These are phyloP conservation scores for Thuja plicata DNA, from an alignment of 83 land plant species.

Conservation along the genomic window DNA sequence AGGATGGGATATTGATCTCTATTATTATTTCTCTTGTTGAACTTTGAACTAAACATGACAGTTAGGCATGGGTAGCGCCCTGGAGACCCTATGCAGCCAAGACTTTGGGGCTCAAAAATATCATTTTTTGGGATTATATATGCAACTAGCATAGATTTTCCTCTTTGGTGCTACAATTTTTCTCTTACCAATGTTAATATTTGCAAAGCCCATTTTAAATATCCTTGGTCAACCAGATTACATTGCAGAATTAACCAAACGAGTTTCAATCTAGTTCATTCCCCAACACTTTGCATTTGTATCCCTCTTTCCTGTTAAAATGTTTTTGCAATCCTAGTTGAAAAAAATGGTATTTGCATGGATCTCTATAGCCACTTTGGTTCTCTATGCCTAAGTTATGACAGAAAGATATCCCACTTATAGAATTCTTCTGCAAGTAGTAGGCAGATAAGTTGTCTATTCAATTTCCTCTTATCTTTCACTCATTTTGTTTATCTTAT, in stretches of 20 bases:
- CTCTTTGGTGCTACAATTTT: conserved; percentile 12
- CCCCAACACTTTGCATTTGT: conserved; percentile 29
- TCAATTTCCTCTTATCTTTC: too few species aligned
- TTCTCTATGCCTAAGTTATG: too few species aligned
- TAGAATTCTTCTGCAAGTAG: too few species aligned
- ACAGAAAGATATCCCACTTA: too few species aligned
- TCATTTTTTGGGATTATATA: conserved; percentile 44
- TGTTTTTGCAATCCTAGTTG: conserved; percentile 32
- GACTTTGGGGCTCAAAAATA: conserved; percentile 42
- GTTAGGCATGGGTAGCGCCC: conserved; percentile 49
- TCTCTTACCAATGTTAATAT: conserved; percentile 32
- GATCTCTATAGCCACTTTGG: conserved; percentile 8
- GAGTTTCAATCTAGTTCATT: too few species aligned
- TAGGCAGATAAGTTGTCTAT: too few species aligned
- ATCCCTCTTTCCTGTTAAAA: conserved; percentile 26
- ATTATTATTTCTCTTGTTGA: not conserved
- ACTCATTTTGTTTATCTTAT: too few species aligned
- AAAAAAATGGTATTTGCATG: conserved; percentile 18
- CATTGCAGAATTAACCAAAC: conserved; percentile 20
- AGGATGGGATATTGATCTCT: not conserved
- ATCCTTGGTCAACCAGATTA: conserved; percentile 37
- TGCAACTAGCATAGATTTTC: conserved; percentile 39
- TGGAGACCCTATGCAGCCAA: conserved; percentile 50
- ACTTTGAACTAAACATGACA: not conserved
- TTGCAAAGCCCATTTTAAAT: conserved; percentile 25